These are phyloP conservation scores for Aspergillus hancockii DNA, from an alignment of 495 filamentous ascomycete genomes.

Conservation along the genomic window DNA sequence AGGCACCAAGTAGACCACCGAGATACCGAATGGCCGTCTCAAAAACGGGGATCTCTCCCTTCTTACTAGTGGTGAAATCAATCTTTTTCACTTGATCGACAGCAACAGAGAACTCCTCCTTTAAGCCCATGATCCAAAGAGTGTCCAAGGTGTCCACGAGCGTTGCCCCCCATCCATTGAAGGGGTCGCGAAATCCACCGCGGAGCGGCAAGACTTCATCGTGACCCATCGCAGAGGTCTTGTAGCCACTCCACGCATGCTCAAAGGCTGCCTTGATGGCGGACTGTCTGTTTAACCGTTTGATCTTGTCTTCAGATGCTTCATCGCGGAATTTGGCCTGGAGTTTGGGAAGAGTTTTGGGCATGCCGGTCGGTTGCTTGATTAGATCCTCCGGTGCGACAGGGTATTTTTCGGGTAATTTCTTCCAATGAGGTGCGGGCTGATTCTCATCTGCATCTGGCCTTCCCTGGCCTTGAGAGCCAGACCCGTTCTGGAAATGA, in stretches of 20 bases:
- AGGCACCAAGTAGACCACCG: conserved; percentile 78
- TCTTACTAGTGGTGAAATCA: conserved; percentile 77
- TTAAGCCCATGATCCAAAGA: conserved; percentile 92
- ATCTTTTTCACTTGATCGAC: conserved; percentile 74
- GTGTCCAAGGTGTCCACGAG: conserved; percentile 93
- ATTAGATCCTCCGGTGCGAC: conserved; percentile 69
- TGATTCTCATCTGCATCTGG: conserved; percentile 37
- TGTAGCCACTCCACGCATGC: conserved; percentile 78
- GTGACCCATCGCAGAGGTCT: conserved; percentile 69
- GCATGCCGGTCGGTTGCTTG: conserved; percentile 67
- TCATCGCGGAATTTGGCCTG: conserved; percentile 73
- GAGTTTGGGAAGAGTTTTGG: conserved; percentile 70
- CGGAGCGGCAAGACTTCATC: conserved; percentile 76
- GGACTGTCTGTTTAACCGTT: conserved; percentile 63
- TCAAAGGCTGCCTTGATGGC: conserved; percentile 66
- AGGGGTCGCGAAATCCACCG: conserved; percentile 65
- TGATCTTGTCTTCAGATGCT: conserved; percentile 55
- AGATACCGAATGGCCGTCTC: conserved; percentile 88
- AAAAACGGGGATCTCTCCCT: conserved; percentile 74
- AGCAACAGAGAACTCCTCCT: conserved; percentile 87
- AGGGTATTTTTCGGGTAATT: conserved; percentile 72
- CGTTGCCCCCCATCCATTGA: conserved; percentile 94
- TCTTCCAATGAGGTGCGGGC: conserved; percentile 64
- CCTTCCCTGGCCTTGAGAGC: conserved; percentile 45
- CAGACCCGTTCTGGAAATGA: conserved; percentile 27